These are phyloP conservation scores for Takashimella koratensis DNA, from an alignment of 1,284 basidiomycete genomes.

Conservation along the genomic window DNA sequence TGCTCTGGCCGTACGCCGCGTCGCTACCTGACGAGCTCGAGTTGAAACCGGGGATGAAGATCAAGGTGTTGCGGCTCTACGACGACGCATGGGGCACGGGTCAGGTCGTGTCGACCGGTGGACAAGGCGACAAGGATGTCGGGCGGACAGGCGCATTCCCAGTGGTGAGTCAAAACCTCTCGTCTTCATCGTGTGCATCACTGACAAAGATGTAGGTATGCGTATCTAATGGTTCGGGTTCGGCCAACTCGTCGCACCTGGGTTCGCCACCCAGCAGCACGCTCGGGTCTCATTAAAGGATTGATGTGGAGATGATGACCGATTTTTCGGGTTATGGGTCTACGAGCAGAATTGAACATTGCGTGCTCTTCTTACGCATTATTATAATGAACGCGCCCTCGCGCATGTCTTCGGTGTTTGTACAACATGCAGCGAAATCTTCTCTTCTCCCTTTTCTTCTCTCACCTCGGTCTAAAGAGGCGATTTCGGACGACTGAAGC, in stretches of 20 bases:
- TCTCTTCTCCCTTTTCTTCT: too few relatives aligned
- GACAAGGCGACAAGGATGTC: conserved; percentile 19
- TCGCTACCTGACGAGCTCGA: conserved; percentile 46
- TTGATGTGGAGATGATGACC: neutral
- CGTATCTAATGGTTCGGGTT: neutral
- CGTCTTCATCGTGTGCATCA: neutral
- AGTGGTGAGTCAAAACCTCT: conserved; percentile 23
- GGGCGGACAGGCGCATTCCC: conserved; percentile 45
- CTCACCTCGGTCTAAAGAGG: too few relatives aligned
- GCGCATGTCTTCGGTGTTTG: too few relatives aligned
- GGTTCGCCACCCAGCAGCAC: neutral
- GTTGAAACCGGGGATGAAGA: conserved; percentile 43
- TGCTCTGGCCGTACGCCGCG: conserved; percentile 44
- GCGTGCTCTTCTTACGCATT: too few relatives aligned
- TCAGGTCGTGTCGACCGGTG: conserved; percentile 19
- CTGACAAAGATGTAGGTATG: neutral
- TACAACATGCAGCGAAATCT: too few relatives aligned
- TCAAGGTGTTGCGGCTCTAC: conserved; percentile 39
- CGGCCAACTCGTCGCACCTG: neutral
- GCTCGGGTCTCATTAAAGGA: neutral
- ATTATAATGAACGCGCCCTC: too few relatives aligned
- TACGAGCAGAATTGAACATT: too few relatives aligned
- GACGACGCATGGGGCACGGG: conserved; percentile 49
- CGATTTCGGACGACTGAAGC: too few relatives aligned
- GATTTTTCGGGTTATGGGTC: too few relatives aligned